phyloP scores from a whole-genome alignment of 257 asterid genomes.

The Rubia yunnanensis region DNA sequence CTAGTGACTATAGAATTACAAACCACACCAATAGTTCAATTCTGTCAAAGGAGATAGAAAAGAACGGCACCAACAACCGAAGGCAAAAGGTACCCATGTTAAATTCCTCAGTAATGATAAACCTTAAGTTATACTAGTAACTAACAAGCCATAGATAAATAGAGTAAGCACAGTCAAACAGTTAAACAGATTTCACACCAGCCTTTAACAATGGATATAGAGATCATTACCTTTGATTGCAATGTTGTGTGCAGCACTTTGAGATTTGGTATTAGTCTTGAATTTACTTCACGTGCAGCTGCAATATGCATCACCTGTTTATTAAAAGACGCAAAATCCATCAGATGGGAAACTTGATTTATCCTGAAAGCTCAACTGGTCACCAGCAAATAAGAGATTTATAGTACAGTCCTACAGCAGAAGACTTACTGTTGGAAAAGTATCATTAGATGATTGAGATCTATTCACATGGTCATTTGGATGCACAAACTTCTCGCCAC shows the following conservation, averaged over 20 bases:
- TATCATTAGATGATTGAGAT: slow-evolving; percentile 97
- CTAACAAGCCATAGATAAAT: neutral
- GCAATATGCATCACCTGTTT: slow-evolving; percentile 97
- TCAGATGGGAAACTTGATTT: neutral
- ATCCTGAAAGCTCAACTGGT: neutral
- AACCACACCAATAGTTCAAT: neutral
- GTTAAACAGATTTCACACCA: neutral
- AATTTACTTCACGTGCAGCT: slow-evolving; percentile 81
- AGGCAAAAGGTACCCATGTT: neutral
- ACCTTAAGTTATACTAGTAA: neutral
- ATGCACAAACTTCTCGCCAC: slow-evolving; percentile 84
- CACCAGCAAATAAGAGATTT: slow-evolving; percentile 1
- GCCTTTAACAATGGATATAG: neutral
- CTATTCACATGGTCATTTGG: slow-evolving; percentile 97
- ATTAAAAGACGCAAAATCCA: slow-evolving; percentile 11
- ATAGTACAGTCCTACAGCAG: slow-evolving; percentile 10
- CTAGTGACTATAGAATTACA: neutral
- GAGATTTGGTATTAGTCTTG: slow-evolving; percentile 72
- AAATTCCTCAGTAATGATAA: neutral
- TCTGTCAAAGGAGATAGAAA: neutral
- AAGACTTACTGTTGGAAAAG: slow-evolving; percentile 89
- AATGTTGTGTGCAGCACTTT: slow-evolving; percentile 75
- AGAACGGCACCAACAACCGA: neutral
- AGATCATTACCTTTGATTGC: slow-evolving; percentile 59
- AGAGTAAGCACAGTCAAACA: neutral